A percentile compares a stretch with the other conserved stretches of the same genome.
phyloP scores from a whole-genome alignment of 306 rosid species.

The Begonia fuchsioides region DNA sequence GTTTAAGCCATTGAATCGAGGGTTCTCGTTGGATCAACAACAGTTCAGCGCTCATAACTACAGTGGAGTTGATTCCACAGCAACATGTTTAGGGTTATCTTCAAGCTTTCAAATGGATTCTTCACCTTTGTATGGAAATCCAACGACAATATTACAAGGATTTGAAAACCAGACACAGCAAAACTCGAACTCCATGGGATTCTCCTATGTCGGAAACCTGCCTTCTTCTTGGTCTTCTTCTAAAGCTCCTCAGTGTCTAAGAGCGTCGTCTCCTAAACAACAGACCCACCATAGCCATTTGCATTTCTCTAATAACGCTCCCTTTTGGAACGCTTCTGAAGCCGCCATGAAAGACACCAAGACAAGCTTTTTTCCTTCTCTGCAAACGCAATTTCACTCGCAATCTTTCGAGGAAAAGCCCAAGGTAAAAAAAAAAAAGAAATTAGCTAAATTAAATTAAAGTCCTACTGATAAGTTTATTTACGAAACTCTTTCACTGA shows the following conservation, averaged over 20 bases:
- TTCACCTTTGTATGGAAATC: slow-evolving; percentile 35
- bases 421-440: slow-evolving; percentile 32
- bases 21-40: slow-evolving; percentile 53
- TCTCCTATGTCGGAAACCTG: no score
- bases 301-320: slow-evolving; percentile 68
- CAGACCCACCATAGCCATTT: slow-evolving; percentile 25
- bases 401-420: slow-evolving; percentile 45
- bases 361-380: slow-evolving; percentile 41
- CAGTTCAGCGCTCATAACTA: slow-evolving; percentile 77
- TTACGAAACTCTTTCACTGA: no score
- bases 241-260: slow-evolving; percentile 62
- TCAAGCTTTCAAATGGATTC: slow-evolving; percentile 41
- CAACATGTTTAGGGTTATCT: slow-evolving; percentile 41
- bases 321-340: slow-evolving; percentile 86
- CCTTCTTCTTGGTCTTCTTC: slow-evolving; percentile 19
- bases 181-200: no score
- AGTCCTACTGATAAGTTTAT: no score
- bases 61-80: slow-evolving; percentile 63
- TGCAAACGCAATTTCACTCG: slow-evolving; percentile 47
- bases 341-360: slow-evolving; percentile 49
- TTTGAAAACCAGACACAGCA: slow-evolving; percentile 4
- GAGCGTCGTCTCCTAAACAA: slow-evolving; percentile 71
- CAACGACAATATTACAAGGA: slow-evolving; percentile 50
- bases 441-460: no score
- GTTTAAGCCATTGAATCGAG: slow-evolving; percentile 16